Evolutionary conservation across 371 early-diverging fungal species (phyloP), one percentile per base, ranked within the genome.

Genomic region (Mortierella sp.): DNA sequence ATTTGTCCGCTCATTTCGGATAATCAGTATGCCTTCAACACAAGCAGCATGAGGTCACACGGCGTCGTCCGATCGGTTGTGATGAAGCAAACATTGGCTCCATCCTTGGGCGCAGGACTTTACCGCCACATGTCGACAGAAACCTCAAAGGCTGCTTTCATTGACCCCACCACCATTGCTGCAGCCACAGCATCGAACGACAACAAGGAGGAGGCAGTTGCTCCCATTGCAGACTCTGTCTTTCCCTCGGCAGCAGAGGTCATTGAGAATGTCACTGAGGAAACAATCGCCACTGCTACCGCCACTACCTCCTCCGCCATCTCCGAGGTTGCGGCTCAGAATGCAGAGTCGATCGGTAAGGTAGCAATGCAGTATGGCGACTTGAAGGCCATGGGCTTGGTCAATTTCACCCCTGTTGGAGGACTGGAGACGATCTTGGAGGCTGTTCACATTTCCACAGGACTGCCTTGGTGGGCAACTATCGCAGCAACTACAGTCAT

Each of bases 401-500:
- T 89, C 72, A 87, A 92, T 68, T 90, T 86, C 64, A 89, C 95
- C 5, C 97, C 97, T 28, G 93, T 93, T 2, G 97, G 96, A 52
- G 77, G 88, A 37, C 73, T 93, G 52, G 93, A 97, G 81, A 87
- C 87, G 2, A 72, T 91, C 28, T 72, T 97, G 64, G 98, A 98
- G 83, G 88, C 87, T 26, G 83, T 95, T 47, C 91, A 96, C 78
- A 93, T 97, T 9, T 85, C 87, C 49, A 91, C 92, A 12, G 97
- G 96, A 1, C 73, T 98, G 64, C 97, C 98, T 12, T 98, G 98
- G 98, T 97, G 94, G 94, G 96, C 88, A 0, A 92, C 97, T 9
- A 97, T 98, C 66, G 90, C 89, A 2, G 84, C 84, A 4, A 85
- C 93, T 0, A 97, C 96, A 0, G 52, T 97, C 12, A 64, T 88